A percentile compares a stretch with the other conserved stretches of the same genome.
Conservation (phyloP, 1,284 basidiomycete species). For the Irpex lacteus region DNA sequence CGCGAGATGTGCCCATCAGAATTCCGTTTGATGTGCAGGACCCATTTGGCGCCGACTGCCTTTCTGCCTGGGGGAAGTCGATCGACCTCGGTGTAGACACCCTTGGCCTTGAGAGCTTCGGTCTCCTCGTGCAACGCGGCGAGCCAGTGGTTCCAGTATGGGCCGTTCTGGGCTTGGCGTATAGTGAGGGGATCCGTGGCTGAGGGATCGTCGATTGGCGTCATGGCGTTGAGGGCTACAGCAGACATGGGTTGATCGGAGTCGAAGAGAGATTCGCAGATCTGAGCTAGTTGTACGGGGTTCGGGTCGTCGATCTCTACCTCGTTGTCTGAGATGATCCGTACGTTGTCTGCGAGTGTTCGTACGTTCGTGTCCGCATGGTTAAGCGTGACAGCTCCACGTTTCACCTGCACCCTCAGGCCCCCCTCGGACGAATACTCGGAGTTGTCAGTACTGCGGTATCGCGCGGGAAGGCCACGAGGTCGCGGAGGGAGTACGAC, state of each 20-base stretch:
- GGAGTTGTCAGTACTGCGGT: background rate
- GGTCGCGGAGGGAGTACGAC: background rate
- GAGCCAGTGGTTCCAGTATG: background rate
- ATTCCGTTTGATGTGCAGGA: conserved; percentile 28
- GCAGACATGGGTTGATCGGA: no score
- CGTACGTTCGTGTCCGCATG: no score
- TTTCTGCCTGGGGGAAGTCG: conserved; percentile 17
- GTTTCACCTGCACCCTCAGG: background rate
- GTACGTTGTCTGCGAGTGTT: no score
- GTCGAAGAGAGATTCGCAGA: no score
- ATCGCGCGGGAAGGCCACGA: background rate
- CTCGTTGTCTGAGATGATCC: no score
- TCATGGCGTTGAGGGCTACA: background rate
- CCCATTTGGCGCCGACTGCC: conserved; percentile 25
- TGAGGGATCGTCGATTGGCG: background rate
- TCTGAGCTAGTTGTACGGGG: no score
- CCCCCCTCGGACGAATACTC: background rate
- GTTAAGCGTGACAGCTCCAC: no score
- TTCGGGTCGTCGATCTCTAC: no score
- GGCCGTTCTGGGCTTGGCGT: background rate
- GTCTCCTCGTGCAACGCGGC: conserved; percentile 15
- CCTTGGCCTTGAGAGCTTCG: conserved; percentile 6
- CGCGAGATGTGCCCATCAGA: conserved; percentile 26
- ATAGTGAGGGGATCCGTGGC: background rate
- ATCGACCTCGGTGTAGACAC: conserved; percentile 19